Conservation (phyloP, 2,329 filamentous ascomycete genomes). For the Gremmenia infestans region DNA sequence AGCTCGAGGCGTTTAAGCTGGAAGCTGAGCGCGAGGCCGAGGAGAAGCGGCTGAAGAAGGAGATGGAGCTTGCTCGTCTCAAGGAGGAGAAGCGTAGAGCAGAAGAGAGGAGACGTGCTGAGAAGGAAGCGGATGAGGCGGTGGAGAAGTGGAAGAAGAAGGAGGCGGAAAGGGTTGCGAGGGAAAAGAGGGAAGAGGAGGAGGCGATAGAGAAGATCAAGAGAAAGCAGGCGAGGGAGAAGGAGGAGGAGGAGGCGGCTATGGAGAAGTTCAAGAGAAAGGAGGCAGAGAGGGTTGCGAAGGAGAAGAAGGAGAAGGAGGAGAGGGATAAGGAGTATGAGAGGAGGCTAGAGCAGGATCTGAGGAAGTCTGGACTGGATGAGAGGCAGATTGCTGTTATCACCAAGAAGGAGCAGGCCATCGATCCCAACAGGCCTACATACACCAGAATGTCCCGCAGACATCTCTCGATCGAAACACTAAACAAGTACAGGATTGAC, state of each 20-base stretch:
- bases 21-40: constrained; percentile 28
- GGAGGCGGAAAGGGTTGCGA: constrained; percentile 39
- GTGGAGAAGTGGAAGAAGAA: constrained; percentile 46
- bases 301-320: constrained; percentile 35
- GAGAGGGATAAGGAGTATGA: constrained; percentile 34
- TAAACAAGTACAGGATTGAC: constrained; percentile 50
- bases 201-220: constrained; percentile 49
- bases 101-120: constrained; percentile 33
- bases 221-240: constrained; percentile 33
- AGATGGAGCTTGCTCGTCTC: constrained; percentile 38
- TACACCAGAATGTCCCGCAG: constrained; percentile 60
- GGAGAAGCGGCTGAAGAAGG: constrained; percentile 40
- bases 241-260: constrained; percentile 42
- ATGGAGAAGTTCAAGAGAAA: constrained; percentile 46
- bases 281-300: constrained; percentile 30
- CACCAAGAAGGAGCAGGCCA: constrained; percentile 49
- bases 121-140: constrained; percentile 44
- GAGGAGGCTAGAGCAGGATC: constrained; percentile 50
- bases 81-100: constrained; percentile 42
- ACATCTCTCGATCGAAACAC: constrained; percentile 58
- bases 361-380: constrained; percentile 53
- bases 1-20: constrained; percentile 41
- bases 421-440: constrained; percentile 42
- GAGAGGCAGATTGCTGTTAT: constrained; percentile 56
- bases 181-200: constrained; percentile 41